phyloP scores from a whole-genome alignment of 176 grass and related monocot species.

The Cenchrus fungigraminus region DNA sequence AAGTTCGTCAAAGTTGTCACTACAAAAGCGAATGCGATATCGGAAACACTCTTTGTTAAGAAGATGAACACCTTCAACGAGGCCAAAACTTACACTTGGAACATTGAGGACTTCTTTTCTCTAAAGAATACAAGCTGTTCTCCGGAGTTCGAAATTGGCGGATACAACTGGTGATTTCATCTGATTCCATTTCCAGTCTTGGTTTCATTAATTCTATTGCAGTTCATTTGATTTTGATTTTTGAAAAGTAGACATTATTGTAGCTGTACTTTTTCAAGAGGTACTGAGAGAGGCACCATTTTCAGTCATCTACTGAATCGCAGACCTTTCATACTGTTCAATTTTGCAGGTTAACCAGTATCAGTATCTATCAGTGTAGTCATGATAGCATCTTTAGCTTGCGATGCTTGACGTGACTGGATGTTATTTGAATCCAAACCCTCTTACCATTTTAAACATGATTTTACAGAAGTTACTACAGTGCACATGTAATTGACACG shows the following conservation, averaged over 20 bases:
- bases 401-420: neutral
- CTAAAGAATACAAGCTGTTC: neutral
- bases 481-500: neutral
- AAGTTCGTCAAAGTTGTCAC: neutral
- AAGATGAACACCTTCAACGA: neutral
- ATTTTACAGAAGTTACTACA: neutral
- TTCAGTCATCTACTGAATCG: neutral
- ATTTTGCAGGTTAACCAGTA: neutral
- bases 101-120: neutral
- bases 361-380: neutral
- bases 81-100: neutral
- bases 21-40: neutral
- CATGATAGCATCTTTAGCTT: neutral
- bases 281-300: neutral
- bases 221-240: neutral
- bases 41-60: neutral
- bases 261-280: neutral
- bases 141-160: neutral
- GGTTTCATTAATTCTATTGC: neutral
- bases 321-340: neutral
- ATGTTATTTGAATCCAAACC: neutral
- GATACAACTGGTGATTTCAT: slow-evolving; percentile 24
- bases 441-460: neutral
- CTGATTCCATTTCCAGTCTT: neutral
- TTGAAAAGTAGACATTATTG: neutral